Evolutionary conservation across 2,329 filamentous ascomycete genomes (phyloP).

Genomic region (Botrytis pseudocinerea): DNA sequence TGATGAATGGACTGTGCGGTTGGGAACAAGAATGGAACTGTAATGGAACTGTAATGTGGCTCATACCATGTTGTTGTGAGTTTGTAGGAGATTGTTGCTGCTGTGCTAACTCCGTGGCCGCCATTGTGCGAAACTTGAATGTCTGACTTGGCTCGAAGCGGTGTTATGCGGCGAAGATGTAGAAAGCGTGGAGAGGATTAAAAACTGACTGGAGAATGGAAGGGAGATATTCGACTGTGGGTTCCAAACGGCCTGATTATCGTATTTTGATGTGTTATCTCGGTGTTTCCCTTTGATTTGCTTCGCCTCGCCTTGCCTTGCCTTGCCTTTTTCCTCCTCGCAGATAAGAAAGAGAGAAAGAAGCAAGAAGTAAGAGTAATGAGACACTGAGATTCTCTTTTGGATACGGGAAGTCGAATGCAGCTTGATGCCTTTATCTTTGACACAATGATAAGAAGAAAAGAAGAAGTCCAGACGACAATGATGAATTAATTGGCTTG

Average conservation of each 20-base stretch:
- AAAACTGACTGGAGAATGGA: neutral
- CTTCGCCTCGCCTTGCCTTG: neutral
- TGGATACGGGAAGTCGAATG: no score
- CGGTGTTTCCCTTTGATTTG: neutral
- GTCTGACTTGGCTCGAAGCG: neutral
- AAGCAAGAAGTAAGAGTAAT: no score
- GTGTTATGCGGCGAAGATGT: conserved; percentile 11
- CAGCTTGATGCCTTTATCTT: neutral
- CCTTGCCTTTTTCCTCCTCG: neutral
- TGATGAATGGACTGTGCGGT: conserved; percentile 19
- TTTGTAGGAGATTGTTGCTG: conserved; percentile 39
- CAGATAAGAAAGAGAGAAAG: neutral
- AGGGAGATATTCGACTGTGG: neutral
- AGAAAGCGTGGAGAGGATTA: neutral
- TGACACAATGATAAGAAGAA: neutral
- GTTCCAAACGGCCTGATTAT: neutral
- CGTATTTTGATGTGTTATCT: neutral
- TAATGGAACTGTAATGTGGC: conserved; percentile 18
- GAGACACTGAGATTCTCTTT: neutral
- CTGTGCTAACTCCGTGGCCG: conserved; percentile 44
- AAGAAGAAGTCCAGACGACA: neutral
- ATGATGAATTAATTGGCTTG: neutral
- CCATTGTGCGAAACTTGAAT: conserved; percentile 37
- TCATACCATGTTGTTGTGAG: conserved; percentile 44
- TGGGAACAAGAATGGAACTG: conserved; percentile 16